Conservation (phyloP, 2,329 filamentous ascomycete species). For the Tolypocladium album region DNA sequence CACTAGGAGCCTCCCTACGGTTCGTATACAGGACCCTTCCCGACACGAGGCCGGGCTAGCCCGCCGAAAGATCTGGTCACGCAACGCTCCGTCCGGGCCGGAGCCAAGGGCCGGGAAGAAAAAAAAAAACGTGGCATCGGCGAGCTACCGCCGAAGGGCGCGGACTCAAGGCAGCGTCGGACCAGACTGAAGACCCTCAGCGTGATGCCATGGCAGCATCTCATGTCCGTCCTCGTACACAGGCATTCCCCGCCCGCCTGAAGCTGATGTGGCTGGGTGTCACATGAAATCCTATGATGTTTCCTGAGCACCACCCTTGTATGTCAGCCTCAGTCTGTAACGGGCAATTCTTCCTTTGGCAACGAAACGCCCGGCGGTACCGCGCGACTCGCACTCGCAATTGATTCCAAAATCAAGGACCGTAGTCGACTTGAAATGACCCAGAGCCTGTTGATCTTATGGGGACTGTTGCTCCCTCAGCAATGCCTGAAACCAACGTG, state of each 20-base stretch:
- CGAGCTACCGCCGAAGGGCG: background rate
- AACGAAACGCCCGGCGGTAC: background rate
- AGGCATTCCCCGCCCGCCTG: background rate
- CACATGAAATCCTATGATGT: background rate
- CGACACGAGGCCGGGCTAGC: background rate
- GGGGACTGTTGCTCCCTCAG: background rate
- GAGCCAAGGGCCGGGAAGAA: background rate
- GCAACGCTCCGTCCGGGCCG: background rate
- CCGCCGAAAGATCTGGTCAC: background rate
- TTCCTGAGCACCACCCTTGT: background rate
- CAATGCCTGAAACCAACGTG: background rate
- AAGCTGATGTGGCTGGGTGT: background rate
- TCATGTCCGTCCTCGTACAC: background rate
- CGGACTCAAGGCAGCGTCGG: background rate
- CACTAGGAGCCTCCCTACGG: background rate
- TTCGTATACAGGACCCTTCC: background rate
- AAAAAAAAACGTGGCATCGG: background rate
- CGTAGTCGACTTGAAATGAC: background rate
- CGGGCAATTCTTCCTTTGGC: background rate
- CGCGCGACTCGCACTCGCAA: background rate
- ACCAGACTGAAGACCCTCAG: background rate
- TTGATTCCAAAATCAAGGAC: background rate
- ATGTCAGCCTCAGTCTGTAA: background rate
- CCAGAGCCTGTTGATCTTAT: background rate
- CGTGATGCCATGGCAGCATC: background rate